Conservation (phyloP, 2,329 filamentous ascomycete genomes). For the Beauveria australis region DNA sequence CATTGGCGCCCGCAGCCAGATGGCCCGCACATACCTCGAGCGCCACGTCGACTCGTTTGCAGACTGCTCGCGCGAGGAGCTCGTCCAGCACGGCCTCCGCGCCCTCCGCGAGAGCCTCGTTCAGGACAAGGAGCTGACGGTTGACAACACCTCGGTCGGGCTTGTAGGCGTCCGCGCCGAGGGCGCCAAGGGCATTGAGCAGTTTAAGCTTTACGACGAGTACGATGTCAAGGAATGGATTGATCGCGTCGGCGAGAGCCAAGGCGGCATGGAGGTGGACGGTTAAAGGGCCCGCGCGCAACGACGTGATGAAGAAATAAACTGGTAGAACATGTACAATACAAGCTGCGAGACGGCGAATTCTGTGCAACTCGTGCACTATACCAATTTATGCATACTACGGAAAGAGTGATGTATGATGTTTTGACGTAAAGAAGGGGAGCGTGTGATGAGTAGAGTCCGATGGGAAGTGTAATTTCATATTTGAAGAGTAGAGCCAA, state of each 20-base stretch:
- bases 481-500: not conserved
- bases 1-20: slow-evolving; percentile 92
- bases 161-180: slow-evolving; percentile 59
- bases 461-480: not conserved
- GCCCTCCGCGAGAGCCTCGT: slow-evolving; percentile 92
- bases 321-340: slow-evolving; percentile 29
- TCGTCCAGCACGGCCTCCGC: slow-evolving; percentile 82
- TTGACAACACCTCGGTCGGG: slow-evolving; percentile 92
- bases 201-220: slow-evolving; percentile 86
- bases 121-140: slow-evolving; percentile 94
- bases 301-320: slow-evolving; percentile 13
- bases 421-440: not conserved
- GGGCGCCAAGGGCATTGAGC: slow-evolving; percentile 55
- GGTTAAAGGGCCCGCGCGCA: slow-evolving; percentile 19
- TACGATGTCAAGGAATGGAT: slow-evolving; percentile 80
- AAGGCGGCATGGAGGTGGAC: slow-evolving; percentile 32
- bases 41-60: slow-evolving; percentile 80
- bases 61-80: slow-evolving; percentile 67
- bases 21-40: slow-evolving; percentile 96
- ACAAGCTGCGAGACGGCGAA: slow-evolving; percentile 22
- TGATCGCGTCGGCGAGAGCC: slow-evolving; percentile 58
- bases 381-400: not conserved
- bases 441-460: not conserved
- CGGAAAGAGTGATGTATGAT: not conserved
- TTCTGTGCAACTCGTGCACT: slow-evolving; percentile 5